Evolutionary conservation across 1,139 yeast genomes (phyloP), one percentile per base, ranked within the genome.

Genomic region (Candida frijolesensis): DNA sequence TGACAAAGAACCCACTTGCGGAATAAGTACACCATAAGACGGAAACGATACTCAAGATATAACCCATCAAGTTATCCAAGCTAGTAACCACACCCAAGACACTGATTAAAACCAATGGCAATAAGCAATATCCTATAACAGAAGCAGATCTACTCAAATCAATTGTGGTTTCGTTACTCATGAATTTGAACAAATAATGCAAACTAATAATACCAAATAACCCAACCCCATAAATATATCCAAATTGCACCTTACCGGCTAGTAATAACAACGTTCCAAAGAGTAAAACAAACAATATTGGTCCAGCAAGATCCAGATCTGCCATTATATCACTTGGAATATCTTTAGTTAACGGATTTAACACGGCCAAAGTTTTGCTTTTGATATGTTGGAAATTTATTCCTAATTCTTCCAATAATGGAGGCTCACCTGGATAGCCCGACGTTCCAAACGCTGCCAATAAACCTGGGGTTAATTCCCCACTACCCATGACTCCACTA

Each of bases 161-260:
- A 51, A 89, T 79, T 48, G 81, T 75, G 35, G 62, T 58, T 19
- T 75, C 79, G 49, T 66, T 68, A 57, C 92, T 84, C 99, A 94
- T 94, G 56, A 91, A 76, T 66, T 88, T 90, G 66, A 95, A 86
- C 54, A 95, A 76, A 58, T 82, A 82, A 68, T 92, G 97, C 59
- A 91, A 81, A 40, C 96, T 84, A 15, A 90, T 64, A 1, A 96
- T 88, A 12, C 99, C 99, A 59, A 92, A 85, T 47, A 95, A 72
- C 0, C 97, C 99, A 43, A 94, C 96, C 27, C 99, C 99, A 63
- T 94, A 94, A 49, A 94, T 89, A 68, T 95, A 95, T 2, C 99
- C 98, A 66, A 94, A 94, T 66, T 94, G 98, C 16, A 92, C 90
- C 65, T 92, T 94, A 12, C 99, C 99, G 1, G 96, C 82, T 44